Conservation (phyloP, 1,284 basidiomycete species). For the Meripilus lineatus region DNA sequence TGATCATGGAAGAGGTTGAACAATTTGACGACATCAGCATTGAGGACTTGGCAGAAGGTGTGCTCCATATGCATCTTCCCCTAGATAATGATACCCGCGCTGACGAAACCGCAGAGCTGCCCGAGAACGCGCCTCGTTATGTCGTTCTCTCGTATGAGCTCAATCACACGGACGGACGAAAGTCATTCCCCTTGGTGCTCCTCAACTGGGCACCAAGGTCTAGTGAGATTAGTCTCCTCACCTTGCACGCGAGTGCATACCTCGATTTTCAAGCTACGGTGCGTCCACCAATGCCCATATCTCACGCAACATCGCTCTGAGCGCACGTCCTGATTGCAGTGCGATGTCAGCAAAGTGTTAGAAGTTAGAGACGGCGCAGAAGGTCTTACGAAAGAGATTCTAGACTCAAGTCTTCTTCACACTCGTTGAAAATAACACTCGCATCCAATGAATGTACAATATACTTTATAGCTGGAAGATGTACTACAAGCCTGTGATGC, state of each 20-base stretch:
- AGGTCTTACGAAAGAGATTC: slow-evolving; percentile 63
- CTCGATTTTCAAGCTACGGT: slow-evolving; percentile 77
- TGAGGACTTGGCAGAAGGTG: slow-evolving; percentile 84
- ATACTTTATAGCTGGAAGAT: background rate
- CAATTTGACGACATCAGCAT: slow-evolving; percentile 71
- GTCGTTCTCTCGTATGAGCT: slow-evolving; percentile 83
- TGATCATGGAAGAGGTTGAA: slow-evolving; percentile 80
- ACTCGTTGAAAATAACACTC: background rate
- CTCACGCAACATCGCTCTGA: background rate
- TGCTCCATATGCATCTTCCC: slow-evolving; percentile 7
- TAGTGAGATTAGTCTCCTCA: slow-evolving; percentile 73
- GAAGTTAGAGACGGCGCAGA: slow-evolving; percentile 82
- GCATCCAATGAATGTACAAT: slow-evolving; percentile 2
- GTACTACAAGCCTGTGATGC: background rate
- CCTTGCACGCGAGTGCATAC: slow-evolving; percentile 80
- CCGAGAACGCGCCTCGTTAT: slow-evolving; percentile 87
- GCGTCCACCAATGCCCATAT: slow-evolving; percentile 21
- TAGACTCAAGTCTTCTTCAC: slow-evolving; percentile 59
- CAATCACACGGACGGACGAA: slow-evolving; percentile 78
- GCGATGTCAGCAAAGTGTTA: slow-evolving; percentile 70
- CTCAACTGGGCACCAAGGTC: slow-evolving; percentile 83
- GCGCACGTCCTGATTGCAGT: slow-evolving; percentile 33
- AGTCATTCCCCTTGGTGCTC: slow-evolving; percentile 79
- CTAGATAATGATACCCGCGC: background rate
- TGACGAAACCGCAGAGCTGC: slow-evolving; percentile 60